Base-by-base conservation (phyloP, 1,284 basidiomycete species). In the Ustilago bromivora region DNA sequence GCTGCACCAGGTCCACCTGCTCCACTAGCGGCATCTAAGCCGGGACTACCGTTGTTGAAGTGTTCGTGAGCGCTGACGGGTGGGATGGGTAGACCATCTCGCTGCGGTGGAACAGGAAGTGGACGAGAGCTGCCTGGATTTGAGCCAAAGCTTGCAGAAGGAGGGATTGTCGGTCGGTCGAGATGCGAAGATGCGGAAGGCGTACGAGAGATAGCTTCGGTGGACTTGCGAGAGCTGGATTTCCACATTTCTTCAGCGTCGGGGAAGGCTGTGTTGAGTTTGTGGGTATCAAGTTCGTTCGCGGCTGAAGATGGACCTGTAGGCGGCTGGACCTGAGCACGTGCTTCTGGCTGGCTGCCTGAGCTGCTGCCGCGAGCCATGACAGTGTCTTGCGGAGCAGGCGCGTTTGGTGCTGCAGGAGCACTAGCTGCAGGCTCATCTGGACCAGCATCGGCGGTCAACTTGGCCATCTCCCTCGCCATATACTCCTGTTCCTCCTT, bases 401-500 rank as follows among this genome's bases (percentile, higher is more conserved):
- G 28, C 31, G 28, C 49, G 31, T 13, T 15, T 31, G 43, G 11
- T 61, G 11, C 49, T 23, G 56, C 32, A 23, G 40, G 23, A 3
- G 41, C 31, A n/a, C 10, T 34, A 15, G 23, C 36, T 46, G 60
- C 2, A 36, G 51, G 17, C 12, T 71, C 65, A 6, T 57, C 57
- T 3, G 66, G 28, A 28, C 43, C 73, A 13, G 51, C 58, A 32
- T 34, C 57, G 12, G 64, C 55, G 5, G 76, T 78, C 53, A 82
- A 58, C 63, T 76, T 80, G 38, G 70, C 79, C 81, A 83, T 82
- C 69, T 83, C 80, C 11, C 79, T 46, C 13, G 74, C 79, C 17
- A 82, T 46, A 63, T 80, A 76, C 40, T 82, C 81, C 41, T 80
- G 58, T 51, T 83, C 80, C 32, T 74, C 72, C 65, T 79, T 77